Evolutionary conservation across 225 moss, liverwort and hornwort species (phyloP).

Genomic region (Marchantia polymorpha): DNA sequence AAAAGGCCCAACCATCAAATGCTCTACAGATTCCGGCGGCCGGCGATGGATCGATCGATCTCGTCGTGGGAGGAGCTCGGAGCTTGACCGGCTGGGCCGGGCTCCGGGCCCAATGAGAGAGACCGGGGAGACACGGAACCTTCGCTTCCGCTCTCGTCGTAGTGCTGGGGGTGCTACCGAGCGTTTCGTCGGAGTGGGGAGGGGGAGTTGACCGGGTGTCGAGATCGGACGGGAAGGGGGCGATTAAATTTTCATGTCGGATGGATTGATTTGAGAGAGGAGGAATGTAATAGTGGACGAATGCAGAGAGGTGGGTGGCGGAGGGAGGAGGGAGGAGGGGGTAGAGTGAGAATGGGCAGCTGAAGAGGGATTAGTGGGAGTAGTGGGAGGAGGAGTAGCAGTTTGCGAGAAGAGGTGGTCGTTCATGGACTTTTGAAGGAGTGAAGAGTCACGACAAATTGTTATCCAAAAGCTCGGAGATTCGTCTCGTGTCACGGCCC

Average conservation of each 20-base stretch:
- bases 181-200: too few relatives aligned
- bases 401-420: conserved; percentile 5
- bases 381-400: background rate
- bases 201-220: too few relatives aligned
- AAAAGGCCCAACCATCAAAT: too few relatives aligned
- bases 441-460: conserved; percentile 22
- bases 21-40: too few relatives aligned
- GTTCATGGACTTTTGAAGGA: conserved; percentile 5
- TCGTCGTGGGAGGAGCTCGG: too few relatives aligned
- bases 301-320: background rate
- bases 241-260: background rate
- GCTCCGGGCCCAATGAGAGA: too few relatives aligned
- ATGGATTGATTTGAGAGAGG: background rate
- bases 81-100: too few relatives aligned
- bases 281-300: background rate
- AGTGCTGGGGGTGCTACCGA: too few relatives aligned
- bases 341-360: background rate
- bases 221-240: too few relatives aligned
- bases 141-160: too few relatives aligned
- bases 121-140: too few relatives aligned
- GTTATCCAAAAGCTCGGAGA: conserved; percentile 13
- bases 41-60: too few relatives aligned
- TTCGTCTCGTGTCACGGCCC: conserved; percentile 4
- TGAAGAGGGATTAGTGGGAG: background rate
- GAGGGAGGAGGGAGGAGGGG: background rate